Evolutionary conservation across 1,284 basidiomycete genomes (phyloP), one percentile per base, ranked within the genome.

Genomic region (Gomphus sp.): DNA sequence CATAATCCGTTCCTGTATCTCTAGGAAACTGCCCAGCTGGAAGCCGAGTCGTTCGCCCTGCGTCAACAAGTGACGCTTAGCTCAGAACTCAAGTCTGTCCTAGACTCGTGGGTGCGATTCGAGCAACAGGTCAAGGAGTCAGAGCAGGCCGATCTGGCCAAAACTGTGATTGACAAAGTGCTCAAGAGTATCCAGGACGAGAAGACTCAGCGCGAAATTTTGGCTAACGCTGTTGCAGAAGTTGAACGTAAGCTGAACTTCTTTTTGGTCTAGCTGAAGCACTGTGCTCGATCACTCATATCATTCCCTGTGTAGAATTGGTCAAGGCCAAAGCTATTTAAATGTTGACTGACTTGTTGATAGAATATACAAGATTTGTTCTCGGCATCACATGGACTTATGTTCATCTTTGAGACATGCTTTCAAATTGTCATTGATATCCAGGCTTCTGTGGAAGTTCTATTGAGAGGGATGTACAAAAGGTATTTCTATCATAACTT

Each of bases 71-170:
- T 89, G 64, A 85, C 82, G 54, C 77, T 98, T 67, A 87, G 94
- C 43, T 66, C 87, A 55, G 97, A 99, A 78, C 80, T 98, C 72
- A 99, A 98, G 80, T 67, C 86, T 43, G 95, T 99, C 43, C 84
- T 99, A 61, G 97, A 99, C 81, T 91, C 89, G 71, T 98, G 96
- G 95, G 95, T 96, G 62, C 90, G 96, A 70, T 95, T 85, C 76
- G 96, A 99, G 80, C 94, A 97, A 71, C 92, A 95, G 74, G 81
- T 87, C 72, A 93, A 97, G 78, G 95, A 99, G 81, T 89, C 82
- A 69, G 93, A 99, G 79, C 97, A 99, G 82, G 80, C 83, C 39
- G 88, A 92, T 58, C 85, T 99, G 58, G 89, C 93, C 64, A 87
- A 89, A 79, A 76, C 80, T 60, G 88, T 99, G 69, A 89, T 96